phyloP scores from a whole-genome alignment of 1,284 basidiomycete genomes.

The Heterobasidion parviporum region DNA sequence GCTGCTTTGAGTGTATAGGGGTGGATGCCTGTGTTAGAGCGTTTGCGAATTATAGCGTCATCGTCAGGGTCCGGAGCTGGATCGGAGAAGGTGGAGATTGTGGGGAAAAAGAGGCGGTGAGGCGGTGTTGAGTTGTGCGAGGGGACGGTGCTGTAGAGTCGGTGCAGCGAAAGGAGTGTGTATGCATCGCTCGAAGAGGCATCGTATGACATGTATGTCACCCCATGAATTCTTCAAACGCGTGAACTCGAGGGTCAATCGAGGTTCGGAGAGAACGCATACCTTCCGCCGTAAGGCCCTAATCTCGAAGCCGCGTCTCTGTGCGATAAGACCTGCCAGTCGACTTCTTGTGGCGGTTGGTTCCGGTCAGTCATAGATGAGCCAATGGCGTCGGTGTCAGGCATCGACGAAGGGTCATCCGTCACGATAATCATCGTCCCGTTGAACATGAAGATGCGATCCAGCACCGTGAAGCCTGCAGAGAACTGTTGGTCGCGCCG shows the following conservation, averaged over 20 bases:
- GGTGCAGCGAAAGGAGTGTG: slow-evolving; percentile 73
- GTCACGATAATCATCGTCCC: slow-evolving; percentile 64
- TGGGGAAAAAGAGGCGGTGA: slow-evolving; percentile 64
- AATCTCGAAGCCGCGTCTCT: slow-evolving; percentile 18
- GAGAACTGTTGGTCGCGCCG: neutral
- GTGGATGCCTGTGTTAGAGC: slow-evolving; percentile 51
- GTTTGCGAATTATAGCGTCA: slow-evolving; percentile 32
- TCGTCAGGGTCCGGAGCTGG: slow-evolving; percentile 40
- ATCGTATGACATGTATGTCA: slow-evolving; percentile 50
- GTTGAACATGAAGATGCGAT: slow-evolving; percentile 64
- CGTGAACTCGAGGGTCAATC: slow-evolving; percentile 1
- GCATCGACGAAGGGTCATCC: slow-evolving; percentile 43
- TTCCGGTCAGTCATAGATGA: slow-evolving; percentile 27
- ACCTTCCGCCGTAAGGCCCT: slow-evolving; percentile 24
- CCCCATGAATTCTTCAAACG: slow-evolving; percentile 38
- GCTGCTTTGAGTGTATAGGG: slow-evolving; percentile 58
- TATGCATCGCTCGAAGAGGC: slow-evolving; percentile 44
- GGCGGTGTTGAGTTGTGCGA: slow-evolving; percentile 49
- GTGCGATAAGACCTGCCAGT: slow-evolving; percentile 39
- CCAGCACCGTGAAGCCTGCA: slow-evolving; percentile 74
- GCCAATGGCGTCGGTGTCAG: slow-evolving; percentile 40
- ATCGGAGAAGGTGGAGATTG: slow-evolving; percentile 49
- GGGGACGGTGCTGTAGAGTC: slow-evolving; percentile 61
- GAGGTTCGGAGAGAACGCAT: slow-evolving; percentile 7
- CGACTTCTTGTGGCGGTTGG: slow-evolving; percentile 43